phyloP scores from a whole-genome alignment of 2,329 filamentous ascomycete genomes.

The Paracorniculantispora psalliotae region DNA sequence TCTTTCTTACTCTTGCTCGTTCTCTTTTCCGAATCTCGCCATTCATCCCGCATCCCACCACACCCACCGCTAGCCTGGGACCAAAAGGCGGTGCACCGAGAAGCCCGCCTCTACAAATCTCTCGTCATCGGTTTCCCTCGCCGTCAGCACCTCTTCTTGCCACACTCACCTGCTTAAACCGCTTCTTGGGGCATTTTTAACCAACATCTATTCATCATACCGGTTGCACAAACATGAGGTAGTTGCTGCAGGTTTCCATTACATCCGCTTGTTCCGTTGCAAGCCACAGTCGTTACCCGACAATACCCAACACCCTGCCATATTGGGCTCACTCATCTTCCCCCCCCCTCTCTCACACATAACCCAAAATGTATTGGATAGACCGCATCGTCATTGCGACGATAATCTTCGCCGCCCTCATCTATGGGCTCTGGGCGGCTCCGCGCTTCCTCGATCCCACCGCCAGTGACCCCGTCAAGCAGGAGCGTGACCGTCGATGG shows the following conservation, averaged over 20 bases:
- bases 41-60: not conserved
- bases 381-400: slow-evolving; percentile 14
- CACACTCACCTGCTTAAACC: no score
- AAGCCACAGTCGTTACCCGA: slow-evolving; percentile 6
- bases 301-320: not conserved
- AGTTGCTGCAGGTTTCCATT: not conserved
- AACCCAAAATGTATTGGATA: slow-evolving; percentile 5
- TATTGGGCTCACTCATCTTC: no score
- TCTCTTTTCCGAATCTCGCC: no score
- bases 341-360: not conserved
- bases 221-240: not conserved
- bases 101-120: slow-evolving; percentile 4
- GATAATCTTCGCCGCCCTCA: slow-evolving; percentile 37
- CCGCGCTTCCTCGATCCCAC: slow-evolving; percentile 57
- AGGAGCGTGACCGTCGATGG: slow-evolving; percentile 60
- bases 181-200: not conserved
- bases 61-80: no score
- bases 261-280: not conserved
- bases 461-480: slow-evolving; percentile 56
- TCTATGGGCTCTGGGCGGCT: slow-evolving; percentile 46
- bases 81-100: slow-evolving; percentile 9
- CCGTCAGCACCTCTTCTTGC: not conserved
- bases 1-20: not conserved
- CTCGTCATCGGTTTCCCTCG: slow-evolving; percentile 5
- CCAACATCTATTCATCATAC: not conserved